Evolutionary conservation across 495 filamentous ascomycete genomes (phyloP).

Genomic region (Hyaloscypha variabilis): DNA sequence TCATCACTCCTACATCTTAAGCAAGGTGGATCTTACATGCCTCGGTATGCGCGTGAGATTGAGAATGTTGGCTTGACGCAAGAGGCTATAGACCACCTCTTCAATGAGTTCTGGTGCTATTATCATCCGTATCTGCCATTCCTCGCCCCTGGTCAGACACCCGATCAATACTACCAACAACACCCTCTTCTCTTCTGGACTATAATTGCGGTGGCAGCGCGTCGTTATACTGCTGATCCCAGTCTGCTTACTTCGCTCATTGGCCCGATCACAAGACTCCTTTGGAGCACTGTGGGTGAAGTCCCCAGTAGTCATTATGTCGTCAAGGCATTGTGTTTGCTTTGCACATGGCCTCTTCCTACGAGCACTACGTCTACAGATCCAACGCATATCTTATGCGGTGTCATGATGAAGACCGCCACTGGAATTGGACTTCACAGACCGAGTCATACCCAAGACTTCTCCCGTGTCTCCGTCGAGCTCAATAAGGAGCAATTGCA

Average conservation of each 20-base stretch:
- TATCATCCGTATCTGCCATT: constrained; percentile 89
- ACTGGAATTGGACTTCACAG: constrained; percentile 90
- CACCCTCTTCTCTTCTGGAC: constrained; percentile 85
- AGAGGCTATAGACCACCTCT: constrained; percentile 73
- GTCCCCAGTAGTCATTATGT: constrained; percentile 85
- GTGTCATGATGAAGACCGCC: constrained; percentile 90
- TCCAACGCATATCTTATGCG: constrained; percentile 87
- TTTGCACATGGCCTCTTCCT: constrained; percentile 91
- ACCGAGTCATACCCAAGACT: constrained; percentile 88
- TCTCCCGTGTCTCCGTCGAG: constrained; percentile 79
- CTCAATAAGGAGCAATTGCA: constrained; percentile 82
- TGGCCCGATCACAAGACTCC: constrained; percentile 69
- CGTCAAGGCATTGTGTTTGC: constrained; percentile 86
- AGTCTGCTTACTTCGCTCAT: constrained; percentile 69
- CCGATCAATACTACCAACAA: constrained; percentile 74
- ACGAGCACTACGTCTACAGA: constrained; percentile 84
- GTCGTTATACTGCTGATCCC: constrained; percentile 69
- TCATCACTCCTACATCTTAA: constrained; percentile 79
- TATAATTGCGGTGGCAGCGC: constrained; percentile 79
- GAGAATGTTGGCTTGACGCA: constrained; percentile 75
- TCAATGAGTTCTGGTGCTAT: constrained; percentile 76
- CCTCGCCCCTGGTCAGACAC: constrained; percentile 67
- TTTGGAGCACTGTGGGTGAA: constrained; percentile 82
- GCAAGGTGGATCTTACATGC: constrained; percentile 54
- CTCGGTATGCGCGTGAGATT: constrained; percentile 57